Evolutionary conservation across 2,329 filamentous ascomycete species (phyloP).

Genomic region (Aspergillus versicolor): DNA sequence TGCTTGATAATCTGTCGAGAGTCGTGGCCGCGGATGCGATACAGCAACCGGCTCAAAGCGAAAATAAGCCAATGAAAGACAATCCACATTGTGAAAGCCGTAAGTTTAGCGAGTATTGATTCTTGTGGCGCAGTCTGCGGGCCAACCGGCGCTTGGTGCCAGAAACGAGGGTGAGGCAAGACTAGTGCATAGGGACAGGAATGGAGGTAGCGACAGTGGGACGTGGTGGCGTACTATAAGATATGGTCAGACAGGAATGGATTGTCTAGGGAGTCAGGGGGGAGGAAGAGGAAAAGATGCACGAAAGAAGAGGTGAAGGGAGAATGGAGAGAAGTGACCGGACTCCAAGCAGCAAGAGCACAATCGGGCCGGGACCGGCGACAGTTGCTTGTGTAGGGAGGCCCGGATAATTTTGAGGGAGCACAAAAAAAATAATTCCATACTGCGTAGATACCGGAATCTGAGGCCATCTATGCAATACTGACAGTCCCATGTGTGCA

Average conservation of each 20-base stretch:
- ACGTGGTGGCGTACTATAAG: not conserved
- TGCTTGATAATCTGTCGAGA: slow-evolving; percentile 22
- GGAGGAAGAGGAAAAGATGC: not conserved
- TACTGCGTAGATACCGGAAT: too few species aligned
- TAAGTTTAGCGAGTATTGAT: not conserved
- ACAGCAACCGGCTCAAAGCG: slow-evolving; percentile 21
- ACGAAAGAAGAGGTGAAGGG: not conserved
- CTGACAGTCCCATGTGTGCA: not conserved
- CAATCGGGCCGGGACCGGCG: slow-evolving; percentile 25
- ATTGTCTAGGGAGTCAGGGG: not conserved
- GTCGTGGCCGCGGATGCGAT: slow-evolving; percentile 28
- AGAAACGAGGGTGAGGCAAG: not conserved
- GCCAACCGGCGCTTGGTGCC: not conserved
- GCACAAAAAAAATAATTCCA: not conserved
- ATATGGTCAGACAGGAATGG: not conserved
- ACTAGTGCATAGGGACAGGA: not conserved
- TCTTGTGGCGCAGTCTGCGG: not conserved
- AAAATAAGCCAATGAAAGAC: slow-evolving; percentile 23
- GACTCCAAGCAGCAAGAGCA: slow-evolving; percentile 2
- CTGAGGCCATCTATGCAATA: too few species aligned
- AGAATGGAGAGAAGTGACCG: not conserved
- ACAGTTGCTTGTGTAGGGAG: not conserved
- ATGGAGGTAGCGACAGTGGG: not conserved
- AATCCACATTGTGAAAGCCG: slow-evolving; percentile 6
- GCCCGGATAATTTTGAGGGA: not conserved